Base-by-base conservation (phyloP, 139 green algal genomes). In the Chlamydomonas incerta region DNA sequence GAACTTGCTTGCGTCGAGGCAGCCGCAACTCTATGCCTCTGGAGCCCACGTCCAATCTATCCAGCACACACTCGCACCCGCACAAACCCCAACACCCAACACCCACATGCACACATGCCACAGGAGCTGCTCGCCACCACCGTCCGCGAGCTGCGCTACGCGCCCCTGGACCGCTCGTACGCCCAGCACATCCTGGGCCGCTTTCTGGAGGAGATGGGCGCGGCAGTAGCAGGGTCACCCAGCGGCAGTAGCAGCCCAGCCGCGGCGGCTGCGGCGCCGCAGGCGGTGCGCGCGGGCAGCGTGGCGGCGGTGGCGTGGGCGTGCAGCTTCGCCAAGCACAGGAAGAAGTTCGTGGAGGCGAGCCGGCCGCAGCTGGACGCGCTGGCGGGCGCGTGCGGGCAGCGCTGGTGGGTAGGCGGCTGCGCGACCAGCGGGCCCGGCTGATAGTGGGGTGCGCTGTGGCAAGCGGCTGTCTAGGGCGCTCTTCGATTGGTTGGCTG, bases 101-200 rank as follows among this genome's bases (percentile, higher is more conserved):
- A n/a, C n/a, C n/a, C n/a, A n/a, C n/a, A n/a, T n/a, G n/a, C n/a
- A n/a, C n/a, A n/a, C n/a, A n/a, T n/a, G n/a, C 15, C 24, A 26
- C 72, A 80, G 72, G 72, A 69, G 21, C 74, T 81, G 33, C 57
- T 81, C 18, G 74, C 55, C 33, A 81, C 74, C 28, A 81, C 74
- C 13, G 80, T 85, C 3, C 80, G 80, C 10, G 80, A 85, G 66
- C 66, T 85, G 37, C 80, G 80, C 23, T 85, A 85, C 80, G 67
- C 66, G 26, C 80, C 80, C 34, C 46, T 85, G 52, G 80, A 85
- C 67, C 46, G 80, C 11, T 65, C 46, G 11, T 85, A 77, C 47
- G 67, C 65, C 28, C 55, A 70, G 21, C 80, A 85, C 34, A 50
- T 76, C 9, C 65, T 85, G 9, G 33, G 31, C 1, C 67, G 80